These are phyloP conservation scores for Epichloe coenophiala DNA, from an alignment of 2,329 filamentous ascomycete species.

Conservation along the genomic window DNA sequence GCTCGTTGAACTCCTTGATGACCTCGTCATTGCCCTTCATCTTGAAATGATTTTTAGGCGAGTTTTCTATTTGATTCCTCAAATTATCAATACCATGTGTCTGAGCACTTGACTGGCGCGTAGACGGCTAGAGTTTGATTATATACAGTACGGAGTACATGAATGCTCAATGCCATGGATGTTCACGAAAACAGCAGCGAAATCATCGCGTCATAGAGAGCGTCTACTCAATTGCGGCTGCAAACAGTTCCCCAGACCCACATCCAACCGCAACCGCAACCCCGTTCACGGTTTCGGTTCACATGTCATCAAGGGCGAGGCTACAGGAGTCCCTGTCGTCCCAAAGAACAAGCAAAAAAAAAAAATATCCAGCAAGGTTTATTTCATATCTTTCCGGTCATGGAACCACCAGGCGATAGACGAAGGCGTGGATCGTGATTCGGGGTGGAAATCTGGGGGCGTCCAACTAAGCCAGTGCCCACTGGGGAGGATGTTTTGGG, in stretches of 20 bases:
- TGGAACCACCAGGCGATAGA: not conserved
- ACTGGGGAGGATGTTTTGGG: not conserved
- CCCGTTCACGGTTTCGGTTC: not conserved
- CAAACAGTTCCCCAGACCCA: not conserved
- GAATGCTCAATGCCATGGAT: not conserved
- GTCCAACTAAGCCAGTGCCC: not conserved
- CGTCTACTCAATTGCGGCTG: not conserved
- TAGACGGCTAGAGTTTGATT: not conserved
- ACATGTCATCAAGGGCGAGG: not conserved
- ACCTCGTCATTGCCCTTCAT: constrained; percentile 17
- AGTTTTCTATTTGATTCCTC: not conserved
- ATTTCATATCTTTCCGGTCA: too few relatives aligned
- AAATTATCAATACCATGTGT: too few relatives aligned
- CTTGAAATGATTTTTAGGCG: not conserved
- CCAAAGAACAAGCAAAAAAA: too few relatives aligned
- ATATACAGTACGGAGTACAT: not conserved
- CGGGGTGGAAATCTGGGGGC: not conserved
- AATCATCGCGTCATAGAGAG: constrained; percentile 6
- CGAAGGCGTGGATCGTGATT: not conserved
- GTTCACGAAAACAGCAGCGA: not conserved
- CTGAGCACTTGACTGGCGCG: not conserved
- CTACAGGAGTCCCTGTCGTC: too few relatives aligned
- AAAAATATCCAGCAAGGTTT: too few relatives aligned
- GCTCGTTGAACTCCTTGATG: constrained; percentile 46
- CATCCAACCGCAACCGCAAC: not conserved